Evolutionary conservation across 1,139 yeast genomes (phyloP), one percentile per base, ranked within the genome.

Genomic region (Kodamaea sp.): DNA sequence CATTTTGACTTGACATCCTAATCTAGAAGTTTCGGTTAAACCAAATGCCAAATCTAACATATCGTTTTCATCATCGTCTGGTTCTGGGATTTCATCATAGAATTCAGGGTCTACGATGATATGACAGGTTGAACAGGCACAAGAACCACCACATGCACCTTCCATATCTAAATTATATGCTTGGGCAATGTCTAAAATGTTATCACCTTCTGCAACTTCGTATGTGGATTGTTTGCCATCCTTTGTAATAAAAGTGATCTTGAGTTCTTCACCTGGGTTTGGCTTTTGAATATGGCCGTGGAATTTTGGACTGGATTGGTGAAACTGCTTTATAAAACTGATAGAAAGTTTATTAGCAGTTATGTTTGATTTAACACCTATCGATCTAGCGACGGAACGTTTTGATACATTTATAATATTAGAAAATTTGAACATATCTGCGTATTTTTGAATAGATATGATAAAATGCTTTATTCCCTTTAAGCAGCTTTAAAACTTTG

Each of bases 81-180:
- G 98, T 60, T 92, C 98, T 24, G 95, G 96, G 51, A 92, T 78
- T 43, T 70, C 78, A 57, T 92, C 98, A 63, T 88, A 92, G 58
- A 69, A 89, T 34, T 84, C 96, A 1, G 98, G 98, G 58, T 92
- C 98, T 29, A 92, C 89, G 37, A 92, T 92, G 42, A 92, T 83
- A 65, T 92, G 98, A 60, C 98, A 92, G 0, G 98, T 92, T 3
- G 97, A 89, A 59, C 98, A 92, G 1, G 98, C 98, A 70, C 98
- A 92, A 2, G 97, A 88, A 2, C 98, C 98, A 28, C 98, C 98
- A 65, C 98, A 92, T 0, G 98, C 98, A 34, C 98, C 96, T 60
- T 92, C 98, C 90, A 92, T 89, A 53, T 92, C 98, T 45, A 92
- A 65, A 53, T 89, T 84, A 57, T 90, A 68, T 4, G 95, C 95